Conservation (phyloP, 2,329 filamentous ascomycete species). For the Arthrobotrys entomopaga region DNA sequence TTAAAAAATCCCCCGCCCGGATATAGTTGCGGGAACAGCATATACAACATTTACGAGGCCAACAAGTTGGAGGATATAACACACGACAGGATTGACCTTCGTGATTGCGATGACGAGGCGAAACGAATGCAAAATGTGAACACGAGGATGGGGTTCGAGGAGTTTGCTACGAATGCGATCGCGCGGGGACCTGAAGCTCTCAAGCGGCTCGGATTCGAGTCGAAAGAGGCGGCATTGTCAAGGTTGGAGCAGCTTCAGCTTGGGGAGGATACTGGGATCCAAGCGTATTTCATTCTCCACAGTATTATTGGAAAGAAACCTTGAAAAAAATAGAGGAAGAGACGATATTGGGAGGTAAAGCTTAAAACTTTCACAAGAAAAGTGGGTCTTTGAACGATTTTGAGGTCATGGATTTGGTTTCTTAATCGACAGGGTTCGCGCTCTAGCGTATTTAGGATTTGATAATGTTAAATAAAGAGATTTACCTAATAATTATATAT, state of each 20-base stretch:
- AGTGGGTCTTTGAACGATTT: too few relatives aligned
- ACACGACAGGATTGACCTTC: slow-evolving; percentile 31
- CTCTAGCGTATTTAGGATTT: too few relatives aligned
- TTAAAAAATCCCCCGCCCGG: too few relatives aligned
- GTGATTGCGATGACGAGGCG: slow-evolving; percentile 38
- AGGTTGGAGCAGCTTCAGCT: slow-evolving; percentile 2
- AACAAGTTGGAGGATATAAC: slow-evolving; percentile 22
- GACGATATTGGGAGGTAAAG: too few relatives aligned
- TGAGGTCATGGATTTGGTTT: too few relatives aligned
- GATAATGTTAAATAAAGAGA: too few relatives aligned
- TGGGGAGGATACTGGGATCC: slow-evolving; percentile 1
- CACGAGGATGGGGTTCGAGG: slow-evolving; percentile 30
- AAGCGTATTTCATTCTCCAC: slow-evolving; percentile 39
- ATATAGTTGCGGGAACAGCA: slow-evolving; percentile 46
- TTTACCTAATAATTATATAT: too few relatives aligned
- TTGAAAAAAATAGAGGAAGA: background rate
- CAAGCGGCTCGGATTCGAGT: slow-evolving; percentile 42
- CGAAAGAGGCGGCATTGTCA: slow-evolving; percentile 28
- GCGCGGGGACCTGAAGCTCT: slow-evolving; percentile 31
- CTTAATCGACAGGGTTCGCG: too few relatives aligned
- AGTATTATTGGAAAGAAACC: slow-evolving; percentile 38
- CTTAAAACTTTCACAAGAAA: too few relatives aligned
- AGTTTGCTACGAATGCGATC: slow-evolving; percentile 45
- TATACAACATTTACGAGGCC: slow-evolving; percentile 30
- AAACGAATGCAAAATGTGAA: slow-evolving; percentile 49